These are phyloP conservation scores for Tinospora cordifolia DNA, from an alignment of 164 flowering plant species.

Conservation along the genomic window DNA sequence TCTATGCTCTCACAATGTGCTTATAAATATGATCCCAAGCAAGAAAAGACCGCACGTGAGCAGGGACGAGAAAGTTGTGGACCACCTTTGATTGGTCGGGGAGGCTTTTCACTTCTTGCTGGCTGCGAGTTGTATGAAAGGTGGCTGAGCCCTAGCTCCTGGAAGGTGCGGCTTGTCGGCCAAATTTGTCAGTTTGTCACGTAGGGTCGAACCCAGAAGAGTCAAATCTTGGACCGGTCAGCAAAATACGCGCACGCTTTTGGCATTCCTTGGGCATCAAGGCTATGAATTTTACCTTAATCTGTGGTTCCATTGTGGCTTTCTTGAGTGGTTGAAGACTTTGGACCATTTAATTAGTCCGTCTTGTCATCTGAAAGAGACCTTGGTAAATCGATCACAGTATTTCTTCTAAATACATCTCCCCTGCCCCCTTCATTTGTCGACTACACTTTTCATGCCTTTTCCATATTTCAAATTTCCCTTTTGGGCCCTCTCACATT, in stretches of 20 bases:
- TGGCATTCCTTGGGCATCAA: not conserved
- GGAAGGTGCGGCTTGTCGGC: not conserved
- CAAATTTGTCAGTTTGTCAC: not conserved
- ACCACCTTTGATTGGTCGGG: not conserved
- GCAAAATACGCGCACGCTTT: not conserved
- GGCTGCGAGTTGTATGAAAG: not conserved
- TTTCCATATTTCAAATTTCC: no score
- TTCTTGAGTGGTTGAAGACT: not conserved
- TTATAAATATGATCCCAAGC: not conserved
- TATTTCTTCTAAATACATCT: not conserved
- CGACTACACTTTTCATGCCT: not conserved
- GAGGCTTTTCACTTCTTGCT: not conserved
- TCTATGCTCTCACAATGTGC: not conserved
- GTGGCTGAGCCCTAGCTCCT: not conserved
- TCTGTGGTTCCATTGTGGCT: not conserved
- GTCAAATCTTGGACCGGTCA: not conserved
- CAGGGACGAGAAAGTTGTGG: not conserved
- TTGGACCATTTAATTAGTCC: not conserved
- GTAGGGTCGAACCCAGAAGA: not conserved
- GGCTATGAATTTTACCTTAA: not conserved
- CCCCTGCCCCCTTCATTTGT: not conserved
- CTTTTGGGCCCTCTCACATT: not conserved
- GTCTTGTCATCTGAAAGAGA: no score
- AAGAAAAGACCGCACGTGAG: slow-evolving; percentile 6
- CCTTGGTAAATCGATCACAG: not conserved